A percentile compares a stretch with the other conserved stretches of the same genome.
phyloP scores from a whole-genome alignment of 768 basidiomycete species.

The Phanerochaete sordida region DNA sequence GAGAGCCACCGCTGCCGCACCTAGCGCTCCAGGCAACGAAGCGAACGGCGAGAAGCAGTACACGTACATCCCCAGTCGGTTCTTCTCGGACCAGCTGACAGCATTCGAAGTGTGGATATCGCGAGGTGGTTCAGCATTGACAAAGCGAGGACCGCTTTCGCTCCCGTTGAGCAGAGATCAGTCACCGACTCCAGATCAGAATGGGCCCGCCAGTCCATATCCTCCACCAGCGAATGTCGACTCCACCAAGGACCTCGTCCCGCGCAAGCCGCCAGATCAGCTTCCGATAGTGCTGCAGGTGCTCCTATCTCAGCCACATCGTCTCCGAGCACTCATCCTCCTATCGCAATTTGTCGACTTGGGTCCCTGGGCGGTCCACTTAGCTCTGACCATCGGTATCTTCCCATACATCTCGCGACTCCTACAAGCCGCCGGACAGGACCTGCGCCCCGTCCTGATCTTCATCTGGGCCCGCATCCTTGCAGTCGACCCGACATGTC shows the following conservation, averaged over 20 bases:
- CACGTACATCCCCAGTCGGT: slow-evolving; percentile 80
- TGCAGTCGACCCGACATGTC: slow-evolving; percentile 92
- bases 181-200: slow-evolving; percentile 14
- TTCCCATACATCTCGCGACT: slow-evolving; percentile 98
- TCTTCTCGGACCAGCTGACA: slow-evolving; percentile 94
- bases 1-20: slow-evolving; percentile 20
- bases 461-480: slow-evolving; percentile 99
- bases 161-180: slow-evolving; percentile 48
- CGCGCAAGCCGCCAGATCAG: slow-evolving; percentile 92
- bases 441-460: slow-evolving; percentile 95
- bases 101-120: slow-evolving; percentile 99
- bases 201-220: slow-evolving; percentile 21
- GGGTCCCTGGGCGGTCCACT: slow-evolving; percentile 97
- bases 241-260: slow-evolving; percentile 48
- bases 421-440: slow-evolving; percentile 89
- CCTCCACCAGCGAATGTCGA: slow-evolving; percentile 6
- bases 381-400: slow-evolving; percentile 94
- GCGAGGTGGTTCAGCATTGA: slow-evolving; percentile 83
- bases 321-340: slow-evolving; percentile 91
- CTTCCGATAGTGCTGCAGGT: slow-evolving; percentile 98
- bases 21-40: slow-evolving; percentile 1
- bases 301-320: slow-evolving; percentile 92
- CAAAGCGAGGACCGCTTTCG: slow-evolving; percentile 71
- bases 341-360: slow-evolving; percentile 97
- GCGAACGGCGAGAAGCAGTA: slow-evolving; percentile 45